Evolutionary conservation across 768 basidiomycete genomes (phyloP), one percentile per base, ranked within the genome.

Genomic region (Leucosporidium yakuticum): DNA sequence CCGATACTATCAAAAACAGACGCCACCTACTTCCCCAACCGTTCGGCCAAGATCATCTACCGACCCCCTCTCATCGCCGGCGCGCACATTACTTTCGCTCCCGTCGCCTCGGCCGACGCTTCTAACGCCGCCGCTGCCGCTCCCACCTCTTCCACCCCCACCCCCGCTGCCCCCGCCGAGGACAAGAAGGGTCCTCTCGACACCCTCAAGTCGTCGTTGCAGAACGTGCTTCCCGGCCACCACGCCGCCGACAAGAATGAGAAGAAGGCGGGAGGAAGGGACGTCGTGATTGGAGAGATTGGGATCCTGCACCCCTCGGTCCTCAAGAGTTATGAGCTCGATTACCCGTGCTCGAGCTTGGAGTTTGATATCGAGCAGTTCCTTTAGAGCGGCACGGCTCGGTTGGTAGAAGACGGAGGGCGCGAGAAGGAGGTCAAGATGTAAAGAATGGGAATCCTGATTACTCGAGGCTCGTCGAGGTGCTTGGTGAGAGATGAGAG

Each of bases 351-450:
- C 80, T 97, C 94, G 44, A 88, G 88, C 11, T 80, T 99, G 64
- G 95, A 99, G 82, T 92, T 99, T 79, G 88, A 87, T 36, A 82
- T 97, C 55, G 94, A 97, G 79, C 90, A 90, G n/a, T 91, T 99
- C 83, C 87, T 89, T 81, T 89, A 44, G 39, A 8, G 39, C n/a
- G n/a, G n/a, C n/a, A n/a, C n/a, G 39, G 39, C 14, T 44, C 39
- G 39, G 11, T 44, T 44, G 39, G 11, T 44, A 15, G 39, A 44
- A 15, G 39, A n/a, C n/a, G n/a, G n/a, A n/a, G n/a, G n/a, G n/a
- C n/a, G n/a, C n/a, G 8, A 44, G 8, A 15, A 44, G 39, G 34
- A 12, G 34, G 12, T 44, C 14, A 15, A 44, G 39, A 44, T 44
- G 39, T 44, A 44, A 44, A 44, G 39, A 44, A 44, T 44, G 39